Percentiles rank a stretch among this genome's conserved stretches.
phyloP scores from a whole-genome alignment of 805 yeast species.

The Candida koratica region DNA sequence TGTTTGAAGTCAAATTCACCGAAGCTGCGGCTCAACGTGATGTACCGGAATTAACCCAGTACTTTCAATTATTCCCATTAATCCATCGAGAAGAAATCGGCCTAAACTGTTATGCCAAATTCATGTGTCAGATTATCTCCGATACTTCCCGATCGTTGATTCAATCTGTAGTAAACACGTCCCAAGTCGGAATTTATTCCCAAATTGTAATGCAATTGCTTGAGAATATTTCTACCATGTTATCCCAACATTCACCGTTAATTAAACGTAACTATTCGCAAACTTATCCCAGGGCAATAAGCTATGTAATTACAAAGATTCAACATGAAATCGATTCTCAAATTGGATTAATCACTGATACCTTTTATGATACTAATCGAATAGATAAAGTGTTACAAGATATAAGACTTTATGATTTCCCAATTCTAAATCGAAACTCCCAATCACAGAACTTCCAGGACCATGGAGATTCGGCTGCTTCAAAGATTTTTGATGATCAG shows the following conservation, averaged over 20 bases:
- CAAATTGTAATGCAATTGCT: slow-evolving; percentile 63
- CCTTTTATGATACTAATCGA: slow-evolving; percentile 71
- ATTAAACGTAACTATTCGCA: slow-evolving; percentile 60
- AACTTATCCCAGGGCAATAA: slow-evolving; percentile 55
- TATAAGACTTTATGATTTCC: slow-evolving; percentile 46
- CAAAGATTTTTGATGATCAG: slow-evolving; percentile 22
- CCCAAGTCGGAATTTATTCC: slow-evolving; percentile 51
- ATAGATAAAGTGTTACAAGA: slow-evolving; percentile 54
- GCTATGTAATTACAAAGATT: slow-evolving; percentile 63
- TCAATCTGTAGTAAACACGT: slow-evolving; percentile 24
- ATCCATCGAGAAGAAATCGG: slow-evolving; percentile 72
- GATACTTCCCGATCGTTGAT: slow-evolving; percentile 71
- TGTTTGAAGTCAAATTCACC: slow-evolving; percentile 61
- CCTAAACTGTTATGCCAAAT: slow-evolving; percentile 73
- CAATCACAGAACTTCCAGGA: slow-evolving; percentile 8
- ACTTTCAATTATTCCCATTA: slow-evolving; percentile 83
- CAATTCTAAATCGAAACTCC: slow-evolving; percentile 16
- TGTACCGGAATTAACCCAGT: slow-evolving; percentile 67
- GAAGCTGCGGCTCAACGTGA: slow-evolving; percentile 64
- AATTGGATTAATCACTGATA: slow-evolving; percentile 81
- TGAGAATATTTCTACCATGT: slow-evolving; percentile 78
- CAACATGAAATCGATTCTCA: slow-evolving; percentile 93
- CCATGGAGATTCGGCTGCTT: slow-evolving; percentile 9
- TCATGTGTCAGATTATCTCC: slow-evolving; percentile 80
- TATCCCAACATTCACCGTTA: slow-evolving; percentile 80